Percentiles rank a stretch among this genome's conserved stretches.
phyloP scores from a whole-genome alignment of 2,329 filamentous ascomycete species.

The Colletotrichum ledebouriae region DNA sequence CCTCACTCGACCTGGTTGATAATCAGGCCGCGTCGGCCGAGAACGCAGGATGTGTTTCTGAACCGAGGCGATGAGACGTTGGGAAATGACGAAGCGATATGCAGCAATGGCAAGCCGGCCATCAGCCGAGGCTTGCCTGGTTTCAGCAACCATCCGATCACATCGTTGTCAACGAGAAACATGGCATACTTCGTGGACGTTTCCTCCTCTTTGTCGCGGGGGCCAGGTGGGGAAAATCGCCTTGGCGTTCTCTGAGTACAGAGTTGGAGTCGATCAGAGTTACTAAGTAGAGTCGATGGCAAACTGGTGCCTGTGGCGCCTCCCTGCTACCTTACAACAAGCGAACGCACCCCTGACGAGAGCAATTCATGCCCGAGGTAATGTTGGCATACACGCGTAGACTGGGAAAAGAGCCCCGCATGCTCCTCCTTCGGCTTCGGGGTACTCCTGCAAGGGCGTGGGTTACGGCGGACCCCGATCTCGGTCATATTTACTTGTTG shows the following conservation, averaged over 20 bases:
- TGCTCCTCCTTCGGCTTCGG: slow-evolving; percentile 6
- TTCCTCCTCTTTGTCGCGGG: not conserved
- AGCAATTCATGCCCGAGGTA: slow-evolving; percentile 25
- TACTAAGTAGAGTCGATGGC: not conserved
- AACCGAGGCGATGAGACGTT: slow-evolving; percentile 31
- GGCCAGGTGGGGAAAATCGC: not conserved
- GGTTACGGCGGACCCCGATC: slow-evolving; percentile 26
- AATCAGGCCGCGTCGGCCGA: not conserved
- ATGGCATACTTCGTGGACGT: slow-evolving; percentile 3
- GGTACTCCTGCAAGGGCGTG: slow-evolving; percentile 1
- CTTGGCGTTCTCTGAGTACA: not conserved
- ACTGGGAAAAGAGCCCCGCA: not conserved
- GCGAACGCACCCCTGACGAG: not conserved
- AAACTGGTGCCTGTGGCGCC: slow-evolving; percentile 4
- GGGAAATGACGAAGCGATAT: not conserved
- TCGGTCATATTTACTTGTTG: slow-evolving; percentile 21
- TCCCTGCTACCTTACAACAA: slow-evolving; percentile 3
- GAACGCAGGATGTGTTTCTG: slow-evolving; percentile 12
- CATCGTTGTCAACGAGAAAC: not conserved
- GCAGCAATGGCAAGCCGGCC: slow-evolving; percentile 6
- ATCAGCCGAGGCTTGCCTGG: not conserved
- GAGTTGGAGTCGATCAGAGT: not conserved
- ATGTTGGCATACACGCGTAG: not conserved
- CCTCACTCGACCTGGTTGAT: not conserved
- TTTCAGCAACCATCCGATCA: slow-evolving; percentile 7